A percentile compares a stretch with the other conserved stretches of the same genome.
phyloP scores from a whole-genome alignment of 306 rosid genomes.

The Begonia peltatifolia region DNA sequence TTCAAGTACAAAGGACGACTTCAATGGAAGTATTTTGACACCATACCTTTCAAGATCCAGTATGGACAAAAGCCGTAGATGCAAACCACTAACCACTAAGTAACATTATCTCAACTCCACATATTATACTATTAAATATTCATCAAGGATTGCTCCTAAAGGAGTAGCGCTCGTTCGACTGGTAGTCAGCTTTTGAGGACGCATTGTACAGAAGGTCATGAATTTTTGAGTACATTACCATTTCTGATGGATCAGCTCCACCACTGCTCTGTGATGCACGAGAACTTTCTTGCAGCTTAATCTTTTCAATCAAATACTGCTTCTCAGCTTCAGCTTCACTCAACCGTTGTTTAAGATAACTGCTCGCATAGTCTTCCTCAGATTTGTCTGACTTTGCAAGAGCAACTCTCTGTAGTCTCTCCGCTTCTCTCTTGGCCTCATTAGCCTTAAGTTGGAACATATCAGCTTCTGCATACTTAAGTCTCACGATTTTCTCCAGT shows the following conservation, averaged over 20 bases:
- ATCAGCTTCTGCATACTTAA: slow-evolving; percentile 87
- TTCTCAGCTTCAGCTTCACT: slow-evolving; percentile 97
- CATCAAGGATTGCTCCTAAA: slow-evolving; percentile 52
- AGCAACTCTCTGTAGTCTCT: slow-evolving; percentile 84
- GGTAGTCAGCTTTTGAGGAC: slow-evolving; percentile 52
- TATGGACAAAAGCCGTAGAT: too few species aligned
- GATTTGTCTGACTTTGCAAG: slow-evolving; percentile 91
- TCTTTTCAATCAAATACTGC: slow-evolving; percentile 89
- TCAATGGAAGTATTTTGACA: too few species aligned
- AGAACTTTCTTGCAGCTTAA: slow-evolving; percentile 87
- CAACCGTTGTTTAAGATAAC: slow-evolving; percentile 69
- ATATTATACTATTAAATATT: slow-evolving; percentile 11
- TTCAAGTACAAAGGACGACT: too few species aligned
- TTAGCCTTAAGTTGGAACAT: slow-evolving; percentile 93
- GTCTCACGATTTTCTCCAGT: slow-evolving; percentile 92
- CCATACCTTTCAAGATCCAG: neutral
- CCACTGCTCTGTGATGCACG: slow-evolving; percentile 57
- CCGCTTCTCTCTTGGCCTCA: slow-evolving; percentile 93
- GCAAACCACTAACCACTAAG: too few species aligned
- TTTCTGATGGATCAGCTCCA: slow-evolving; percentile 67
- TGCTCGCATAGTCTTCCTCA: slow-evolving; percentile 90
- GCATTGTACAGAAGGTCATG: slow-evolving; percentile 65
- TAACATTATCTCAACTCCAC: slow-evolving; percentile 2
- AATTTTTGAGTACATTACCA: slow-evolving; percentile 61
- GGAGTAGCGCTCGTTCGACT: slow-evolving; percentile 48